Percentiles rank a stretch among this genome's conserved stretches.
Evolutionary conservation across 306 rosid genomes (phyloP).

Genomic region (Lagenaria siceraria): DNA sequence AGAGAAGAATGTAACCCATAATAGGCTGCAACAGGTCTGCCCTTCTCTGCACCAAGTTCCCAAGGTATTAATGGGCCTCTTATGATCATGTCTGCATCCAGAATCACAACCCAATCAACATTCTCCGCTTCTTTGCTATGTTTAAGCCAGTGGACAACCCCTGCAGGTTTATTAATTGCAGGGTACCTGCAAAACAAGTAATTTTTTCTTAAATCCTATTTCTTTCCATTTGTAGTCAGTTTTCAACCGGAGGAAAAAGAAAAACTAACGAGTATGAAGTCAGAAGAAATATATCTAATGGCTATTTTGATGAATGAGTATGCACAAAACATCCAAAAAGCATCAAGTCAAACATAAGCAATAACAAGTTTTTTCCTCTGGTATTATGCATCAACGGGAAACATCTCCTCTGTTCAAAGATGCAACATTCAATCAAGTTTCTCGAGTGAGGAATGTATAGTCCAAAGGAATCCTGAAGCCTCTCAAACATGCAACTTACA

Average conservation of each 20-base stretch:
- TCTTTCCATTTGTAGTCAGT: background rate
- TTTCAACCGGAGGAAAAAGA: background rate
- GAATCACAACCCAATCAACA: conserved; percentile 95
- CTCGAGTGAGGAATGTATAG: background rate
- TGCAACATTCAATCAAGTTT: background rate
- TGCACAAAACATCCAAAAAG: background rate
- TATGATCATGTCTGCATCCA: conserved; percentile 94
- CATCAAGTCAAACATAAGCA: background rate
- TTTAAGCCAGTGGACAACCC: conserved; percentile 92
- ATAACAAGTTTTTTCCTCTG: background rate
- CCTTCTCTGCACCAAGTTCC: conserved; percentile 98
- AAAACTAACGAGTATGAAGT: background rate
- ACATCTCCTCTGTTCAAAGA: background rate
- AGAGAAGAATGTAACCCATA: conserved; percentile 51
- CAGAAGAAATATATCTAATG: background rate
- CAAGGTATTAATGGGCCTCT: conserved; percentile 93
- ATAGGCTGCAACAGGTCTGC: conserved; percentile 85
- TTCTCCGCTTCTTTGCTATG: conserved; percentile 79
- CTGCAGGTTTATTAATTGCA: conserved; percentile 98
- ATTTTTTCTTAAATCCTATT: background rate
- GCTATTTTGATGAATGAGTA: background rate
- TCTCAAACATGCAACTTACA: background rate
- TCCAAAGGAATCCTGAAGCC: background rate
- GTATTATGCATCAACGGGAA: background rate
- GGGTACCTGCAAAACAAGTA: conserved; percentile 70